Percentiles rank a stretch among this genome's conserved stretches.
These are phyloP conservation scores for Aureobasidium sp. DNA, from an alignment of 2,329 filamentous ascomycete species.

Conservation along the genomic window DNA sequence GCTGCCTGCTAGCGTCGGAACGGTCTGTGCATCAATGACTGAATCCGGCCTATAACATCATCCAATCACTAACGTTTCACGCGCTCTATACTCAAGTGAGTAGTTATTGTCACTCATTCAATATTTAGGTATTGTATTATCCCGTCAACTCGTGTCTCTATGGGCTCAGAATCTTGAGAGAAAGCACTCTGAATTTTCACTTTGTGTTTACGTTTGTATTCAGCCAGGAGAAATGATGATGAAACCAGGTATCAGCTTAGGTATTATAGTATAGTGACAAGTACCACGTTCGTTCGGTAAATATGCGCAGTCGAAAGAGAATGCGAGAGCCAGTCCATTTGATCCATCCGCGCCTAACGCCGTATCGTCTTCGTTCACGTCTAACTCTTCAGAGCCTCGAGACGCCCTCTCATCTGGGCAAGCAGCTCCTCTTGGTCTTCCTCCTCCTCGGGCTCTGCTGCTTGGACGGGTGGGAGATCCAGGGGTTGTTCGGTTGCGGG, in stretches of 20 bases:
- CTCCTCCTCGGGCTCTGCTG: constrained; percentile 61
- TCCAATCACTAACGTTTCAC: no score
- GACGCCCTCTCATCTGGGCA: constrained; percentile 83
- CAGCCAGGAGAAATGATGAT: background rate
- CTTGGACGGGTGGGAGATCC: constrained; percentile 41
- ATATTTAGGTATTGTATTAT: background rate
- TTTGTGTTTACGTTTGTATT: background rate
- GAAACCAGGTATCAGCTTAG: background rate
- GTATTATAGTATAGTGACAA: background rate
- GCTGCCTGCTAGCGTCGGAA: background rate
- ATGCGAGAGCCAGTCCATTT: background rate
- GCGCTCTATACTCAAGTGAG: background rate
- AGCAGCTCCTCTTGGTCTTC: constrained; percentile 84
- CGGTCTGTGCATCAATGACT: background rate
- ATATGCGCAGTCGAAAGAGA: background rate
- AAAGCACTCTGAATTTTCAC: background rate
- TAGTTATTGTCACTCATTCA: background rate
- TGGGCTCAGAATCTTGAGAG: background rate
- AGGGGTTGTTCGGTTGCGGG: constrained; percentile 48
- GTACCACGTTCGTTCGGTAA: background rate
- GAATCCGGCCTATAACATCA: background rate
- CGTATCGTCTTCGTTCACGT: background rate
- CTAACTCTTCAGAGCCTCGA: constrained; percentile 87
- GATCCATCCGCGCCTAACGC: constrained; percentile 1
- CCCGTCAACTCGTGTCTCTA: background rate